Evolutionary conservation across 257 asterid species (phyloP), one percentile per base, ranked within the genome.

Genomic region (Orobanche coerulescens): DNA sequence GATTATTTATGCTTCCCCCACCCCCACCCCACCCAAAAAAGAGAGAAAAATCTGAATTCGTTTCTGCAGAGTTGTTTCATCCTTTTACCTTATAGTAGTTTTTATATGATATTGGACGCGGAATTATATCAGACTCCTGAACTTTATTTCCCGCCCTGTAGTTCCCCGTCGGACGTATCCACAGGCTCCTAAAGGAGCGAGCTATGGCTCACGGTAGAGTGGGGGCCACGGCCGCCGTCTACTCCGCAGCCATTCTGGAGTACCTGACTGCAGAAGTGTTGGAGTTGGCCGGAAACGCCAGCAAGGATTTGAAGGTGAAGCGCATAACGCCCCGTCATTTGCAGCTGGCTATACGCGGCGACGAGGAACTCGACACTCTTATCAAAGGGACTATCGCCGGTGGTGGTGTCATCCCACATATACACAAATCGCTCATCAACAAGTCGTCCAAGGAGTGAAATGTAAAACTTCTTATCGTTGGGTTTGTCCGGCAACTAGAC

Each of bases 361-460:
- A 78, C 6, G 83, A 78, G 65, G 83, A 78, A 52, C 80, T 78
- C 23, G 80, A 78, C 54, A 78, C 80, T 12, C 78, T 78, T 4
- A 75, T 78, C 72, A 78, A 78, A 65, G 83, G 83, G 26, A 79
- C 84, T 58, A 78, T 78, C 19, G 84, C 84, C 24, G 84, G 84
- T 19, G 84, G 84, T 2, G 84, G 84, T 19, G 84, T 79, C 44
- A 79, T 79, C 64, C 84, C 84, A 1, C 84, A 79, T 19, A 79
- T 79, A 57, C 84, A 79, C 20, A 79, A 76, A 61, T 79, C 81
- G 0, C 84, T 79, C 4, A 79, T 79, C 79, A 79, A 79, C 74
- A 76, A 79, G 39, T 73, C 84, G 42, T 73, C 79, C 46, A 73
- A 79, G 75, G 80, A 79, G 46, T 76, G 34, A 69, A 60, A 37